Conservation (phyloP, 805 yeast genomes). For the Millerago galiae region DNA sequence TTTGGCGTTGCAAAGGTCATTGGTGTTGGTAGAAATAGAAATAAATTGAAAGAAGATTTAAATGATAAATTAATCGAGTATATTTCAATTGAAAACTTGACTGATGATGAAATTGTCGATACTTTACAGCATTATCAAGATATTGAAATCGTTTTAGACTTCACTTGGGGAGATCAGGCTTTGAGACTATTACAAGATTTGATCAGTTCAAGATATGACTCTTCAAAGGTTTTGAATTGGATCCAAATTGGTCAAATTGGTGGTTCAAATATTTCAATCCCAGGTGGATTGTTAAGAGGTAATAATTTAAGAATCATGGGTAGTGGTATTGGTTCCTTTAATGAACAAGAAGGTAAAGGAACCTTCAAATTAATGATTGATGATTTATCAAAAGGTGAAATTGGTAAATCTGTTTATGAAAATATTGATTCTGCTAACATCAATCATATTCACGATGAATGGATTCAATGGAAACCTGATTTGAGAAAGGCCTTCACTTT, state of each 20-base stretch:
- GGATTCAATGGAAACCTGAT: slow-evolving; percentile 7
- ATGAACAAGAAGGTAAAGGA: not conserved
- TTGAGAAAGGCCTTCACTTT: slow-evolving; percentile 6
- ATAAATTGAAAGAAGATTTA: not conserved
- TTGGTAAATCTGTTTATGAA: not conserved
- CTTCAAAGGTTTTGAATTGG: slow-evolving; percentile 3
- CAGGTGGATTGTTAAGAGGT: slow-evolving; percentile 5
- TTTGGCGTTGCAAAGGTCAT: slow-evolving; percentile 4
- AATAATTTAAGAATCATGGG: slow-evolving; percentile 7
- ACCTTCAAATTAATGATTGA: not conserved
- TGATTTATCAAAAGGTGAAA: not conserved
- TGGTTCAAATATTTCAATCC: slow-evolving; percentile 3
- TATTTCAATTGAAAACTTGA: not conserved
- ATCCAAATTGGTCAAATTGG: slow-evolving; percentile 12
- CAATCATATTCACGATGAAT: slow-evolving; percentile 3
- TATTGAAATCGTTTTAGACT: slow-evolving; percentile 9
- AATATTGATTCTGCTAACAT: not conserved
- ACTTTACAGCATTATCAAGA: not conserved
- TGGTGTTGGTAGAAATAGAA: slow-evolving; percentile 7
- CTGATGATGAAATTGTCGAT: not conserved
- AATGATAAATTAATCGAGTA: not conserved
- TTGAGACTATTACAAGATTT: not conserved
- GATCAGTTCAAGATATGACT: slow-evolving; percentile 3
- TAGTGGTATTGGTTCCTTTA: slow-evolving; percentile 11
- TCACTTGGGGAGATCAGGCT: slow-evolving; percentile 10